A percentile compares a stretch with the other conserved stretches of the same genome.
Evolutionary conservation across 495 filamentous ascomycete species (phyloP).

Genomic region (Penicillium lividum): DNA sequence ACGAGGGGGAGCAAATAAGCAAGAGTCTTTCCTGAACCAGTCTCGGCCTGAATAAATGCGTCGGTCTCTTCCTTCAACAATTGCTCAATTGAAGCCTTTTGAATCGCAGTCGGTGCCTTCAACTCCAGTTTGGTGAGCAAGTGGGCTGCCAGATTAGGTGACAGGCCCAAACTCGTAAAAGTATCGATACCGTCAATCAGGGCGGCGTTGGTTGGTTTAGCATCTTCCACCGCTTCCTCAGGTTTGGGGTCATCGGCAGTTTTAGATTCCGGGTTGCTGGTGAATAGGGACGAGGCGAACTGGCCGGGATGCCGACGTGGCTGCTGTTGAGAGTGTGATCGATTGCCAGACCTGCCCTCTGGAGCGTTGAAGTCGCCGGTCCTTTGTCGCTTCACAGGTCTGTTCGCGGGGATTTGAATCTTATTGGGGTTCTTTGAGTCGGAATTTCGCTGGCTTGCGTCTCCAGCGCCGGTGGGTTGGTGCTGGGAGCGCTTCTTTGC

Average conservation of each 20-base stretch:
- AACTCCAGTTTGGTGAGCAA: constrained; percentile 82
- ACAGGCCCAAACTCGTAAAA: constrained; percentile 81
- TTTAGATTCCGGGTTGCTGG: constrained; percentile 74
- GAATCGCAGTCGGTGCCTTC: constrained; percentile 91
- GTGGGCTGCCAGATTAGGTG: constrained; percentile 73
- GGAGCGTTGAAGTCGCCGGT: constrained; percentile 27
- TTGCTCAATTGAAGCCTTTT: constrained; percentile 79
- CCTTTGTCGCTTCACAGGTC: constrained; percentile 44
- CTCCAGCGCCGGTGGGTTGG: constrained; percentile 37
- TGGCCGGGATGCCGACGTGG: constrained; percentile 44
- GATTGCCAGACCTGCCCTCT: constrained; percentile 13
- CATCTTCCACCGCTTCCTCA: constrained; percentile 53
- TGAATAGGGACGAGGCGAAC: constrained; percentile 87
- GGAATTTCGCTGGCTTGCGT: constrained; percentile 19
- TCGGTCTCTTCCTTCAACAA: constrained; percentile 81
- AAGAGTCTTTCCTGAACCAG: constrained; percentile 94
- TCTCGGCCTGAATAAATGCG: constrained; percentile 96
- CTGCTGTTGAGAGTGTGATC: constrained; percentile 23
- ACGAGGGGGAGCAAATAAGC: constrained; percentile 92
- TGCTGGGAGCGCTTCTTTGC: constrained; percentile 72
- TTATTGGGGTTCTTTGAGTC: constrained; percentile 42
- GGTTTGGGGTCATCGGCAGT: constrained; percentile 47
- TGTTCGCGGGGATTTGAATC: constrained; percentile 31
- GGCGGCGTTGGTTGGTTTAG: constrained; percentile 91
- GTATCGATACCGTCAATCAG: constrained; percentile 77